These are phyloP conservation scores for Dipodascus geniculatus DNA, from an alignment of 805 yeast species.

Conservation along the genomic window DNA sequence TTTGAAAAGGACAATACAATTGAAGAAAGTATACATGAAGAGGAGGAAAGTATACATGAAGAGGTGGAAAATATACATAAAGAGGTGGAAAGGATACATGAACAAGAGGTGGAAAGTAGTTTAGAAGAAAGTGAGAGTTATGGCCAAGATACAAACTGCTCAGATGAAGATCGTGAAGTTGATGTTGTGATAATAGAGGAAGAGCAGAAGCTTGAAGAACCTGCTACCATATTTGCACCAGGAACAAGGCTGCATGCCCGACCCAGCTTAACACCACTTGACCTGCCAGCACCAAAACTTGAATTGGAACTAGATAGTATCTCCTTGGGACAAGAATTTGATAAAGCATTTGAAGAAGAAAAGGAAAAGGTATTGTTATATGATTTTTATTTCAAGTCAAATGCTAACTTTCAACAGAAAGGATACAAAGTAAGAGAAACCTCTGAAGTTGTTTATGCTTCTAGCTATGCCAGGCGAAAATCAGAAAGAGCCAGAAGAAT, in stretches of 20 bases:
- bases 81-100: conserved; percentile 19
- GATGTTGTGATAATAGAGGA: conserved; percentile 8
- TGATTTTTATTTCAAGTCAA: neutral
- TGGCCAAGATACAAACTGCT: neutral
- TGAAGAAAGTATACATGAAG: conserved; percentile 19
- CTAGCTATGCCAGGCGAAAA: neutral
- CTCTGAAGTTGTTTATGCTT: neutral
- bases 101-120: too few species aligned
- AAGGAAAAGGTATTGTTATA: neutral
- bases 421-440: neutral
- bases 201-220: neutral
- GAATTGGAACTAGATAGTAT: neutral
- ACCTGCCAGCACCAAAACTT: neutral
- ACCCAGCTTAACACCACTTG: neutral
- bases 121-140: neutral
- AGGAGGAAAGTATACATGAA: conserved; percentile 19
- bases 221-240: neutral
- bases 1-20: conserved; percentile 3
- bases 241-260: neutral
- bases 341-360: neutral
- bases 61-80: conserved; percentile 19
- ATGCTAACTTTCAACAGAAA: neutral
- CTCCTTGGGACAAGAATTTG: neutral
- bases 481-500: conserved; percentile 1
- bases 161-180: conserved; percentile 7